A percentile compares a stretch with the other conserved stretches of the same genome.
These are phyloP conservation scores for Trichophyton rubrum DNA, from an alignment of 2,329 filamentous ascomycete species.

Conservation along the genomic window DNA sequence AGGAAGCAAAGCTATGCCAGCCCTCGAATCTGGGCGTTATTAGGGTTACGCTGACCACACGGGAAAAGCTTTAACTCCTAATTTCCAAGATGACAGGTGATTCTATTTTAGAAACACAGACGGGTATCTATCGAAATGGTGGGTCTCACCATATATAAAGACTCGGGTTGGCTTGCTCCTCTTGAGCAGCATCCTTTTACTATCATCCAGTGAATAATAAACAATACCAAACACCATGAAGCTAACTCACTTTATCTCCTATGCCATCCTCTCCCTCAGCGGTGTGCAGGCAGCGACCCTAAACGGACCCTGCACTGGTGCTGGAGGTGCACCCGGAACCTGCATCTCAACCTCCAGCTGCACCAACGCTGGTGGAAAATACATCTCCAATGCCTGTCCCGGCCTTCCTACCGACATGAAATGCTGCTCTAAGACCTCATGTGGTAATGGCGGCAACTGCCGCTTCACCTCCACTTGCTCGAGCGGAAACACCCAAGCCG, in stretches of 20 bases:
- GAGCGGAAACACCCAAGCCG: neutral
- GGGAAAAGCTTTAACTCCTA: neutral
- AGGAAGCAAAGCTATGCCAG: neutral
- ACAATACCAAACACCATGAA: neutral
- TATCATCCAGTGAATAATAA: neutral
- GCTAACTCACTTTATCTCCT: neutral
- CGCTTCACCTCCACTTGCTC: neutral
- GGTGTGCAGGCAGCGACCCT: neutral
- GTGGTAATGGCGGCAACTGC: conserved; percentile 1
- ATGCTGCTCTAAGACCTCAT: conserved; percentile 1
- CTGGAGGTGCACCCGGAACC: neutral
- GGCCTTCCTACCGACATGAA: neutral
- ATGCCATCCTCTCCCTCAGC: conserved; percentile 1
- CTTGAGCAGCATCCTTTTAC: neutral
- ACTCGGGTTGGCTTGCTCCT: neutral
- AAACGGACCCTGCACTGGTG: conserved; percentile 3
- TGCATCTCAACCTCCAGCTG: conserved; percentile 6
- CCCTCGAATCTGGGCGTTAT: neutral
- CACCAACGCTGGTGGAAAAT: neutral
- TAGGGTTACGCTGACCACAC: neutral
- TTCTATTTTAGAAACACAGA: neutral
- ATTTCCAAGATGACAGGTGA: neutral
- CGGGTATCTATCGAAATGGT: neutral
- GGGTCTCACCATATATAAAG: neutral
- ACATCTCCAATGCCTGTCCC: conserved; percentile 1